Conservation (phyloP, 495 filamentous ascomycete genomes). For the Aspergillus taichungensis region DNA sequence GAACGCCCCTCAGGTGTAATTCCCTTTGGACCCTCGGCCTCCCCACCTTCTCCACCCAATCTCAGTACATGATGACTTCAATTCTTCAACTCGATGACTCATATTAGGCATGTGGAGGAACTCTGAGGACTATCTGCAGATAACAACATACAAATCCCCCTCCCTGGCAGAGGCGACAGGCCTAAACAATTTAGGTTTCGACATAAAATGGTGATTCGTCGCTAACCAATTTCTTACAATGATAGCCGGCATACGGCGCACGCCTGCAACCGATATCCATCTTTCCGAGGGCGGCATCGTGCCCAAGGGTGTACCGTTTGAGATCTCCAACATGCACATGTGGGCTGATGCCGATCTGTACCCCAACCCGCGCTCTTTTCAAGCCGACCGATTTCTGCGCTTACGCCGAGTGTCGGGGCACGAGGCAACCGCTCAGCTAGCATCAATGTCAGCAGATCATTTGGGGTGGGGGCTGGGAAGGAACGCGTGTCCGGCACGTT, state of each 20-base stretch:
- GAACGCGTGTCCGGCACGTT: conserved; percentile 47
- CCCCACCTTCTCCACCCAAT: too few species aligned
- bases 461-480: conserved; percentile 10
- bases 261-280: conserved; percentile 11
- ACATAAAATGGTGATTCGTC: too few species aligned
- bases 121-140: too few species aligned
- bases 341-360: conserved; percentile 23
- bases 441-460: conserved; percentile 1
- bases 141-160: too few species aligned
- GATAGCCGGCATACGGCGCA: conserved; percentile 28
- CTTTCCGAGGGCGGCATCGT: conserved; percentile 8
- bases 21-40: background rate
- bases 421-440: background rate
- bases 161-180: too few species aligned
- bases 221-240: background rate
- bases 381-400: conserved; percentile 13
- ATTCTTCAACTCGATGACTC: too few species aligned
- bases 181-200: too few species aligned
- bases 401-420: conserved; percentile 13
- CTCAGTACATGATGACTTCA: too few species aligned
- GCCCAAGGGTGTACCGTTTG: conserved; percentile 10
- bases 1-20: too few species aligned
- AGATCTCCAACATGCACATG: conserved; percentile 1
- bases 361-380: conserved; percentile 9
- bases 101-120: too few species aligned